Conservation (phyloP, 345 rosid genomes). For the Eucalyptus rudis region DNA sequence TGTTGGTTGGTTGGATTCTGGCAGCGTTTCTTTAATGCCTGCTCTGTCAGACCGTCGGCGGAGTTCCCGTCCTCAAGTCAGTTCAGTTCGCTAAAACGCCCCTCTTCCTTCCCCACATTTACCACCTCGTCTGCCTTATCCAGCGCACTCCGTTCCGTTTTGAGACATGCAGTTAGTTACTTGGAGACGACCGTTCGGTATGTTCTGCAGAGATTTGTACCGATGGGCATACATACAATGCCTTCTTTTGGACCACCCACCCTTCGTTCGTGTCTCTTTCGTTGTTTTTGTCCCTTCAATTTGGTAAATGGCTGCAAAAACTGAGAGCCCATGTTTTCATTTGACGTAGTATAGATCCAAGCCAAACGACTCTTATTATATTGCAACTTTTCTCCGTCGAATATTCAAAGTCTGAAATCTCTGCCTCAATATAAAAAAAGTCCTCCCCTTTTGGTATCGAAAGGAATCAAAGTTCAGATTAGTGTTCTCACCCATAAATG, state of each 20-base stretch:
- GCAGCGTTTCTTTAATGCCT: background rate
- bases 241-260: background rate
- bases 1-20: background rate
- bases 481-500: background rate
- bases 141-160: background rate
- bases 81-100: background rate
- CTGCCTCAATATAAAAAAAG: background rate
- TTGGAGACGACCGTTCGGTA: background rate
- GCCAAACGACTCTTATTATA: background rate
- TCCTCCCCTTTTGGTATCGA: background rate
- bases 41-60: background rate
- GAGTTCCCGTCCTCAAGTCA: background rate
- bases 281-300: background rate
- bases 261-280: background rate
- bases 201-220: background rate
- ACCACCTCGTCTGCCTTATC: background rate
- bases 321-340: background rate
- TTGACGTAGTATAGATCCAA: background rate
- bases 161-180: background rate
- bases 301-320: background rate
- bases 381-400: background rate
- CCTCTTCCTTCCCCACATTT: slow-evolving; percentile 4
- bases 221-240: background rate
- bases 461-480: background rate
- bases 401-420: background rate